phyloP scores from a whole-genome alignment of 1,284 basidiomycete genomes.

The Boletus smithii region DNA sequence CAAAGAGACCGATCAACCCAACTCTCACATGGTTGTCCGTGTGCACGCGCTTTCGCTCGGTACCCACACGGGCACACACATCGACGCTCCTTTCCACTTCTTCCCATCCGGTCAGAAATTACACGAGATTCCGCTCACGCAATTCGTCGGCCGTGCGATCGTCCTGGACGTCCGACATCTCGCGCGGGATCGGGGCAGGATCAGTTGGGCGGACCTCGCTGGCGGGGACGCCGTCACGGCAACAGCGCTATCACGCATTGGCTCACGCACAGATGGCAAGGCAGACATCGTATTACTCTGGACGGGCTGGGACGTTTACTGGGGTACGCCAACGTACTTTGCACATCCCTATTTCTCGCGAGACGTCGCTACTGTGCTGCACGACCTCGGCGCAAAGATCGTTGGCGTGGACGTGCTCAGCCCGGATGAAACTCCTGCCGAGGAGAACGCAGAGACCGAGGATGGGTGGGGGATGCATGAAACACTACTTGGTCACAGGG shows the following conservation, averaged over 20 bases:
- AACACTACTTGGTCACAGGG: slow-evolving; percentile 51
- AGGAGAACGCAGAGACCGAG: slow-evolving; percentile 6
- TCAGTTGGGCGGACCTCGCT: slow-evolving; percentile 47
- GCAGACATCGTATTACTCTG: slow-evolving; percentile 46
- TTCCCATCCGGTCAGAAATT: slow-evolving; percentile 50
- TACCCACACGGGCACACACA: slow-evolving; percentile 56
- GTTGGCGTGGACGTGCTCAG: slow-evolving; percentile 62
- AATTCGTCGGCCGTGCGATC: slow-evolving; percentile 50
- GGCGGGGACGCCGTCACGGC: neutral
- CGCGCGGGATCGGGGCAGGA: slow-evolving; percentile 40
- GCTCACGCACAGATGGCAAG: slow-evolving; percentile 35
- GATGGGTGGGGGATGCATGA: slow-evolving; percentile 47
- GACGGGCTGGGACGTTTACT: slow-evolving; percentile 61
- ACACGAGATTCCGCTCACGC: slow-evolving; percentile 50
- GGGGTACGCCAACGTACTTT: slow-evolving; percentile 50
- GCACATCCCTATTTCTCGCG: slow-evolving; percentile 61
- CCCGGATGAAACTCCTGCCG: slow-evolving; percentile 56
- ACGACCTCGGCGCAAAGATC: slow-evolving; percentile 48
- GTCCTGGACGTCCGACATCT: slow-evolving; percentile 47
- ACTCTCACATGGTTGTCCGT: slow-evolving; percentile 14
- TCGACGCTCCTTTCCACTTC: slow-evolving; percentile 74
- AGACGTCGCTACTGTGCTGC: slow-evolving; percentile 48
- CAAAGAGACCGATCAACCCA: neutral
- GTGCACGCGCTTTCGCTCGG: slow-evolving; percentile 29
- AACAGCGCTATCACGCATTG: slow-evolving; percentile 15